These are phyloP conservation scores for Pseudonitzschia multistriata DNA, from an alignment of 108 stramenopile species.

Conservation along the genomic window DNA sequence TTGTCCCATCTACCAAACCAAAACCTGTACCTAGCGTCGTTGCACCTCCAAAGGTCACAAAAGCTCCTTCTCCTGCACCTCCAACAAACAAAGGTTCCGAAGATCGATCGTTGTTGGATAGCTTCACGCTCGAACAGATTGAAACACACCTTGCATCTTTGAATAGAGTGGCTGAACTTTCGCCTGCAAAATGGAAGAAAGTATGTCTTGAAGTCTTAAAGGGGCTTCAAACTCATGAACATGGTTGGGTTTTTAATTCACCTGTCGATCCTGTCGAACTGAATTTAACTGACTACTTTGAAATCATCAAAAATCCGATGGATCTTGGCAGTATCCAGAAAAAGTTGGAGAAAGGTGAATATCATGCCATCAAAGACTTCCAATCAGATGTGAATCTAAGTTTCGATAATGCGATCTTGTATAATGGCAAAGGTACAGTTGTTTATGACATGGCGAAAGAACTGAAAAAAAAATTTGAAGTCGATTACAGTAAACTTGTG, in stretches of 20 bases:
- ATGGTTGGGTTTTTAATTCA: constrained; percentile 89
- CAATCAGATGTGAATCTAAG: constrained; percentile 84
- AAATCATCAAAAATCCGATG: constrained; percentile 94
- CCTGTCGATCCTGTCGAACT: constrained; percentile 95
- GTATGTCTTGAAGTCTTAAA: constrained; percentile 84
- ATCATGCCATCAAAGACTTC: constrained; percentile 85
- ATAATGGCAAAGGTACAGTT: constrained; percentile 87
- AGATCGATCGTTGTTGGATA: constrained; percentile 85
- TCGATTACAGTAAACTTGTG: constrained; percentile 76
- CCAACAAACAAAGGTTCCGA: constrained; percentile 45
- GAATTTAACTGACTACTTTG: constrained; percentile 90
- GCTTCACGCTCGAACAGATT: constrained; percentile 89
- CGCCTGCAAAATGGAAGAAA: constrained; percentile 67
- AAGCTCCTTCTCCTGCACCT: constrained; percentile 21
- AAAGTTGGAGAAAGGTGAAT: constrained; percentile 75
- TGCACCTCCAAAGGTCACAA: constrained; percentile 3
- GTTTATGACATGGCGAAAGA: constrained; percentile 95
- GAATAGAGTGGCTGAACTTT: constrained; percentile 61
- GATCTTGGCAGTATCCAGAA: constrained; percentile 93
- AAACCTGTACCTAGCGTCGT: not conserved
- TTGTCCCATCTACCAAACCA: not conserved
- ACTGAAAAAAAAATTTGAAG: constrained; percentile 72
- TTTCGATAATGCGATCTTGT: constrained; percentile 96
- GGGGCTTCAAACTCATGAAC: constrained; percentile 80
- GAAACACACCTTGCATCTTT: constrained; percentile 87